Base-by-base conservation (phyloP, 805 yeast genomes). In the Lipomyces starkeyi region DNA sequence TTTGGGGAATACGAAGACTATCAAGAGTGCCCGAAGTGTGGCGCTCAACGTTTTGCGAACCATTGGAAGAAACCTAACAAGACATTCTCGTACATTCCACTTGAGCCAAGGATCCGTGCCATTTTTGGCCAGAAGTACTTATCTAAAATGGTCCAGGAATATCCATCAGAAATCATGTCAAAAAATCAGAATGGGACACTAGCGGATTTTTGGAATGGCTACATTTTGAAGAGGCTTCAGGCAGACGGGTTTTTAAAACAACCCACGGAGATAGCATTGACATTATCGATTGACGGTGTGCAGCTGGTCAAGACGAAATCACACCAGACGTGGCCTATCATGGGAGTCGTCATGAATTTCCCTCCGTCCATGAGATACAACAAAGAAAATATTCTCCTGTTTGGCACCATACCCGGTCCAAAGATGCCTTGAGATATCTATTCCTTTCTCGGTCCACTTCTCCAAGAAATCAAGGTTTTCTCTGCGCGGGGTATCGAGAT, bases 311-410 rank as follows among this genome's bases (percentile, higher is more conserved):
- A 6, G 27, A 52, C 55, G 25, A 52, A 52, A 29, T 52, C 25
- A 52, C 55, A 52, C 55, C 55, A 52, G 55, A 52, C 55, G 55
- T 52, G 55, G 55, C 27, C 55, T n/a, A 20, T 52, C 25, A 52
- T 52, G 25, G 55, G 55, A 52, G 27, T 52, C 55, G 3, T 52
- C 55, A 20, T 52, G 25, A 52, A 17, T 52, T 20, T 17, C 25
- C 14, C 53, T 4, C 55, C 55, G 27, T 20, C 55, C 55, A n/a
- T 11, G 55, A 20, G 55, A 52, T 25, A 20, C 55, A 20, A 52
- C 27, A 4, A 47, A 47, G 53, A 47, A 47, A 47, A 13, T 20
- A 29, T 20, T 25, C 55, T 52, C 9, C 25, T 4, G 25, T 52
- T 52, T 20, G 55, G 55, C 29, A 52, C 55, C 6, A 52, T 52